phyloP scores from a whole-genome alignment of 139 green algal species.

The Chlorella sp. region DNA sequence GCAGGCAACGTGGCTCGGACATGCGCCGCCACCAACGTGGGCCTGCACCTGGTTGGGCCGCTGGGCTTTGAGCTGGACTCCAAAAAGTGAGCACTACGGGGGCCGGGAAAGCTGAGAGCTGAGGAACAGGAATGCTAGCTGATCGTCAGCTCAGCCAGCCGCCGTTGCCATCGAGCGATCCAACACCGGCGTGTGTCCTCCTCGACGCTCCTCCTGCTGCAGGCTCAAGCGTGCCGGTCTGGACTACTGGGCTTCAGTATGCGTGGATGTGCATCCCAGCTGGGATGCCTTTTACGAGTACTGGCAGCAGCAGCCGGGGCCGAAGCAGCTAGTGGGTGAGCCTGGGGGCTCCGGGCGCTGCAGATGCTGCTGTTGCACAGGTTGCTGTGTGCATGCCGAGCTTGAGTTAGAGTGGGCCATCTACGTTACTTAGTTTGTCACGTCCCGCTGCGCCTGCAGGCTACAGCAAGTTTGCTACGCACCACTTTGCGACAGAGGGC shows the following conservation, averaged over 20 bases:
- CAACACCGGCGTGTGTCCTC: neutral
- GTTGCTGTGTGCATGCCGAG: neutral
- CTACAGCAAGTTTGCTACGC: slow-evolving; percentile 75
- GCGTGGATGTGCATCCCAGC: slow-evolving; percentile 72
- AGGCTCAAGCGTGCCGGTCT: slow-evolving; percentile 86
- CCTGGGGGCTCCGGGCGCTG: neutral
- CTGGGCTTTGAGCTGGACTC: slow-evolving; percentile 83
- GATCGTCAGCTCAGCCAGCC: neutral
- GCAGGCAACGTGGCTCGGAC: slow-evolving; percentile 77
- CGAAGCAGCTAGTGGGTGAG: slow-evolving; percentile 26
- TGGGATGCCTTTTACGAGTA: slow-evolving; percentile 72
- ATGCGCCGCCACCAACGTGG: slow-evolving; percentile 71
- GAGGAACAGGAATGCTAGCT: neutral
- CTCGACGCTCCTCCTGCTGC: neutral
- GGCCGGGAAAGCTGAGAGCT: neutral
- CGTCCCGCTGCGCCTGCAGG: slow-evolving; percentile 60
- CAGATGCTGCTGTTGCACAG: neutral
- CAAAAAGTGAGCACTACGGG: slow-evolving; percentile 53
- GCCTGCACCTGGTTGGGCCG: slow-evolving; percentile 85
- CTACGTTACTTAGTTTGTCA: neutral
- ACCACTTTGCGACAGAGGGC: slow-evolving; percentile 65
- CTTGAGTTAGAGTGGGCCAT: neutral
- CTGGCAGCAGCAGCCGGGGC: slow-evolving; percentile 36
- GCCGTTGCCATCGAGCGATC: neutral
- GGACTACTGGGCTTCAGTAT: slow-evolving; percentile 88